Evolutionary conservation across 306 rosid genomes (phyloP).

Genomic region (Mimosa bimucronata): DNA sequence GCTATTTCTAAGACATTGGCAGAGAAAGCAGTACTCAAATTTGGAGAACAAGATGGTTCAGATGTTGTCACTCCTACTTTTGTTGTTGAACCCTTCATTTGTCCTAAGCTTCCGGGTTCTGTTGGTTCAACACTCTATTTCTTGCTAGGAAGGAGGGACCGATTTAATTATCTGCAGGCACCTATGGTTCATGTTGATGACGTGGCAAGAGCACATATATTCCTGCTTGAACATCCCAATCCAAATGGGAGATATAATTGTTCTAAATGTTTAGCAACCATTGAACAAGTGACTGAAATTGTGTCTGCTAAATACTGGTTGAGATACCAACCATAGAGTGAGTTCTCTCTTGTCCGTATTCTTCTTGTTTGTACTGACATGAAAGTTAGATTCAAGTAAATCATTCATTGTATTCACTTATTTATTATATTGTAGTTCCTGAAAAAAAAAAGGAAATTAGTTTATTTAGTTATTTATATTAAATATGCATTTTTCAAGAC

Average conservation of each 20-base stretch:
- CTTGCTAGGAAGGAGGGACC: slow-evolving; percentile 43
- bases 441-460: too few relatives aligned
- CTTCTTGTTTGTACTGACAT: not conserved
- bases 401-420: not conserved
- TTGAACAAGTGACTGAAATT: not conserved
- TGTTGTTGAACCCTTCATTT: too few relatives aligned
- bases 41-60: too few relatives aligned
- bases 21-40: too few relatives aligned
- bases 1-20: too few relatives aligned
- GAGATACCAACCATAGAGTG: not conserved
- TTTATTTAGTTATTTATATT: too few relatives aligned
- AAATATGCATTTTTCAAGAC: too few relatives aligned
- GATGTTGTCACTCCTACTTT: too few relatives aligned
- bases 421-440: slow-evolving; percentile 33
- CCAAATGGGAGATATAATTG: not conserved
- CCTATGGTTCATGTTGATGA: not conserved
- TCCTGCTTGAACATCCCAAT: too few relatives aligned
- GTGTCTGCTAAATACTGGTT: not conserved
- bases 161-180: not conserved
- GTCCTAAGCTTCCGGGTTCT: too few relatives aligned
- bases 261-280: not conserved
- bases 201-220: not conserved
- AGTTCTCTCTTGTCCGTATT: not conserved
- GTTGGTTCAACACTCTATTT: too few relatives aligned
- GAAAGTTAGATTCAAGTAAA: not conserved